Evolutionary conservation across 2,329 filamentous ascomycete species (phyloP).

Genomic region (Xylaria multiplex): DNA sequence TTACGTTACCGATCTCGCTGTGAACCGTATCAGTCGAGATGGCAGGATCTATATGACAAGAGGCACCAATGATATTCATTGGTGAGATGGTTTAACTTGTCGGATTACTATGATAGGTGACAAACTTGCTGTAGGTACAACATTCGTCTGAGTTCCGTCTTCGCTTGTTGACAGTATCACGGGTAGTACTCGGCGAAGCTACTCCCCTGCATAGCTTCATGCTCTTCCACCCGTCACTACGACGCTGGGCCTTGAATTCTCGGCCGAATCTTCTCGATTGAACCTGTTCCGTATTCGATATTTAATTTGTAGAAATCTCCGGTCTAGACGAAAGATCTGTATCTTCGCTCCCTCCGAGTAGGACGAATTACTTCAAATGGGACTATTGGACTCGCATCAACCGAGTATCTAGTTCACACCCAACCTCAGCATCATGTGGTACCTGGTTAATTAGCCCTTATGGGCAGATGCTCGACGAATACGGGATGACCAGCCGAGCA

Average conservation of each 20-base stretch:
- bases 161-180: neutral
- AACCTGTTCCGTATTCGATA: neutral
- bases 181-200: neutral
- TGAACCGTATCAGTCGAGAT: neutral
- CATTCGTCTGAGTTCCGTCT: neutral
- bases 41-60: neutral
- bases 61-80: neutral
- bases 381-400: neutral
- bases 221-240: neutral
- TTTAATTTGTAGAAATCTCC: neutral
- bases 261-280: neutral
- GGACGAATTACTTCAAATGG: neutral
- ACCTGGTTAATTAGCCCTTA: constrained; percentile 11
- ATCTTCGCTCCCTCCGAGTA: neutral
- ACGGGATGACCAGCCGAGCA: neutral
- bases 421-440: neutral
- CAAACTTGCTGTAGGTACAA: neutral
- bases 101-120: constrained; percentile 1
- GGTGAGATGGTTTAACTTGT: neutral
- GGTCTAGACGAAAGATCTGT: neutral
- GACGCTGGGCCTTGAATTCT: neutral
- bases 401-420: neutral
- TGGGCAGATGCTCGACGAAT: neutral
- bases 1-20: constrained; percentile 9
- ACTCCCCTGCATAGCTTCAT: neutral